Conservation (phyloP, 345 rosid species). For the Eutrema japonicum region DNA sequence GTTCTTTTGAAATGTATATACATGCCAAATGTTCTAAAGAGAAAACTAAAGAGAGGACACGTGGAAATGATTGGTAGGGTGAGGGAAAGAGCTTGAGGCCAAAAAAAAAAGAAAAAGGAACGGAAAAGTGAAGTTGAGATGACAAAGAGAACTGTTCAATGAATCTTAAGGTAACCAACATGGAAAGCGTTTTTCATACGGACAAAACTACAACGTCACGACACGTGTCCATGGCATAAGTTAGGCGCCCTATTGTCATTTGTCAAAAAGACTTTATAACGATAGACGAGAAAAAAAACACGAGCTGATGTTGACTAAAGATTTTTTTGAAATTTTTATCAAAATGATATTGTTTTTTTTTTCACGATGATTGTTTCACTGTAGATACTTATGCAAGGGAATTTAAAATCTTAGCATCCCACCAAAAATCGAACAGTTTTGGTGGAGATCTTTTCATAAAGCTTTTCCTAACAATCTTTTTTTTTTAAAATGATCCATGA, state of each 20-base stretch:
- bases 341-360: not conserved
- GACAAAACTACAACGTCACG: conserved; percentile 33
- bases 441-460: too few relatives aligned
- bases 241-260: conserved; percentile 42
- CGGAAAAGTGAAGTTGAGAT: conserved; percentile 32
- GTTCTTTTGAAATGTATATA: conserved; percentile 19
- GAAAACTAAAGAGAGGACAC: conserved; percentile 15
- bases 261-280: conserved; percentile 41
- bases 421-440: too few relatives aligned
- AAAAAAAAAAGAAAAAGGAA: not conserved
- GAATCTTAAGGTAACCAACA: conserved; percentile 39
- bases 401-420: too few relatives aligned
- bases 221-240: conserved; percentile 43
- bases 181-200: conserved; percentile 40
- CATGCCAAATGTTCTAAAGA: conserved; percentile 29
- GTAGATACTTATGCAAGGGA: not conserved
- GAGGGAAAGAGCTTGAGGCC: not conserved
- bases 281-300: conserved; percentile 15
- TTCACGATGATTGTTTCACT: not conserved
- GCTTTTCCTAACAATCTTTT: too few relatives aligned
- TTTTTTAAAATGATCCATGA: too few relatives aligned
- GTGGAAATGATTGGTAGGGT: not conserved
- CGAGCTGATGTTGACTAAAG: conserved; percentile 38
- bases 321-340: not conserved
- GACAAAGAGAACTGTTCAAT: conserved; percentile 43